Evolutionary conservation across 2,329 filamentous ascomycete genomes (phyloP).

Genomic region (Exserohilum rostratum): DNA sequence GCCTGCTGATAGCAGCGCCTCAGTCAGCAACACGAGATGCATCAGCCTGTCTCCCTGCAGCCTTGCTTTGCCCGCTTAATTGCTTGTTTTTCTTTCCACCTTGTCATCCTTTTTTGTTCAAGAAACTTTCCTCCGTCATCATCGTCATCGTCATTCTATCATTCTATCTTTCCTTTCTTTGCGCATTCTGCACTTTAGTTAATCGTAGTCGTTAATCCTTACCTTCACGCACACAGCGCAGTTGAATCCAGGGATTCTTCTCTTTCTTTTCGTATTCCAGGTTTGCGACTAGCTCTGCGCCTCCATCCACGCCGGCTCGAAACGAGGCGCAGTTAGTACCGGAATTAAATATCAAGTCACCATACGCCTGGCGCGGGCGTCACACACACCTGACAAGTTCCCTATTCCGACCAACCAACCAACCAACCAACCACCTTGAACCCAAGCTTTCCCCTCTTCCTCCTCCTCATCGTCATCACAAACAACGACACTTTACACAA

Average conservation of each 20-base stretch:
- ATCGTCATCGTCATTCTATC: too few species aligned
- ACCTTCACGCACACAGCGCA: too few species aligned
- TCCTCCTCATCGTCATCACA: neutral
- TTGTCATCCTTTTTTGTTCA: neutral
- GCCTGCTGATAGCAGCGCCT: conserved; percentile 7
- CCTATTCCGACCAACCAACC: too few species aligned
- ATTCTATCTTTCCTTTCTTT: too few species aligned
- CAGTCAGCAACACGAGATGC: conserved; percentile 17
- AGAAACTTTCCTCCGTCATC: neutral
- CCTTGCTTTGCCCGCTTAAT: neutral
- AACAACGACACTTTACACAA: too few species aligned
- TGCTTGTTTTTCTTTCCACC: neutral
- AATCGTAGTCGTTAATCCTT: conserved; percentile 13
- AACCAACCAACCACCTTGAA: too few species aligned
- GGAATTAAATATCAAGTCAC: neutral
- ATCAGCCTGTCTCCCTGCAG: conserved; percentile 9
- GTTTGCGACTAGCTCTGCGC: too few species aligned
- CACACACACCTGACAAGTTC: too few species aligned
- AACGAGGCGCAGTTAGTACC: neutral
- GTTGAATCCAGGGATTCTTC: too few species aligned
- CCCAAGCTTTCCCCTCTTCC: neutral
- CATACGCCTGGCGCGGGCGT: neutral
- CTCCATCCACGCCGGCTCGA: neutral
- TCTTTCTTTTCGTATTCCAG: too few species aligned
- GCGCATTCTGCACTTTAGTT: too few species aligned